Evolutionary conservation across 257 asterid species (phyloP).

Genomic region (Solanum lycopersicoides): DNA sequence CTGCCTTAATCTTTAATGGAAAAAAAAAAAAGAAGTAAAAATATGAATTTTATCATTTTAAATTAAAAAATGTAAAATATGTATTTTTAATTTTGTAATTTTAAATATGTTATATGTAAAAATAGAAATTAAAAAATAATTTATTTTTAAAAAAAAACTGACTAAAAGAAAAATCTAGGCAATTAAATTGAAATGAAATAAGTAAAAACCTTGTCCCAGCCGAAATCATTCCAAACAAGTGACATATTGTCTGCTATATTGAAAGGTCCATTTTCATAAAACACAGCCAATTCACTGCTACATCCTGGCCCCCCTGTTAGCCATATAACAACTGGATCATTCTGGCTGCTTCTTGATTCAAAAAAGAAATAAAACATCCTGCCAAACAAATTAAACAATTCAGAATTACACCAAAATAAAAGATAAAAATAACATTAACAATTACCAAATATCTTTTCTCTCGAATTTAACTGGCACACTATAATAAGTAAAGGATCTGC

Average conservation of each 20-base stretch:
- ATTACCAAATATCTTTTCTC: not conserved
- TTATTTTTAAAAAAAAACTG: not conserved
- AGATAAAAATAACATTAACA: not conserved
- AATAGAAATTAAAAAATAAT: not conserved
- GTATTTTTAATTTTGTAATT: too few relatives aligned
- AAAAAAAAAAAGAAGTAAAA: too few relatives aligned
- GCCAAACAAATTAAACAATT: constrained; percentile 4
- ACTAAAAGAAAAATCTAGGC: not conserved
- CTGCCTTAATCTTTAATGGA: not conserved
- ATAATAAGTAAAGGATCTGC: too few relatives aligned
- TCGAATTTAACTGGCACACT: not conserved
- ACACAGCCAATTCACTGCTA: not conserved
- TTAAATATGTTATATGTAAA: too few relatives aligned
- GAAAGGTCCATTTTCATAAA: constrained; percentile 8
- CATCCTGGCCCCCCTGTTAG: constrained; percentile 9
- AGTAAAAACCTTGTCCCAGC: constrained; percentile 8
- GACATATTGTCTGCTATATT: not conserved
- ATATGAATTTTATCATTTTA: too few relatives aligned
- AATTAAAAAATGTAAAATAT: too few relatives aligned
- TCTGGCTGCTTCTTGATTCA: constrained; percentile 41
- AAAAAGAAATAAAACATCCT: constrained; percentile 84
- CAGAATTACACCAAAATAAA: not conserved
- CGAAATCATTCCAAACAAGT: constrained; percentile 1
- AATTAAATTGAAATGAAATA: not conserved
- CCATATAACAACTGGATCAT: constrained; percentile 22